Evolutionary conservation across 345 rosid genomes (phyloP).

Genomic region (Nephelium lappaceum): DNA sequence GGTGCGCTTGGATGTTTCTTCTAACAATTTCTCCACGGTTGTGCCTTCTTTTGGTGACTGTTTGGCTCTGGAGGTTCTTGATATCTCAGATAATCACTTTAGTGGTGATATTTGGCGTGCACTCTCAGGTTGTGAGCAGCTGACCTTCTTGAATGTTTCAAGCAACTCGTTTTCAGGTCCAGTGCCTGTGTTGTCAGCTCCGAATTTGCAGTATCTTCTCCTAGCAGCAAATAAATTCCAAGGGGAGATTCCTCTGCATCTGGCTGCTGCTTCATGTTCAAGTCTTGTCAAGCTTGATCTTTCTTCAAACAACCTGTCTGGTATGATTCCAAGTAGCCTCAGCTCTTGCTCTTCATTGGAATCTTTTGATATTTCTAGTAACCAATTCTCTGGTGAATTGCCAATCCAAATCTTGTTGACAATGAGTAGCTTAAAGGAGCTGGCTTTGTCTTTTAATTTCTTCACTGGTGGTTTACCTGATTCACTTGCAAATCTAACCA

Average conservation of each 20-base stretch:
- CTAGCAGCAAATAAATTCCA: slow-evolving; percentile 54
- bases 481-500: slow-evolving; percentile 56
- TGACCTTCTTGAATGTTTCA: slow-evolving; percentile 68
- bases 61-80: slow-evolving; percentile 64
- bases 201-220: slow-evolving; percentile 52
- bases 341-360: slow-evolving; percentile 62
- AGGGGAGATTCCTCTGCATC: slow-evolving; percentile 71
- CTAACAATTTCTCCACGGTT: slow-evolving; percentile 64
- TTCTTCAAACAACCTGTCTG: slow-evolving; percentile 70
- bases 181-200: slow-evolving; percentile 61
- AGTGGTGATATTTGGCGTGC: slow-evolving; percentile 62
- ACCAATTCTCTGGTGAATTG: slow-evolving; percentile 72
- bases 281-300: slow-evolving; percentile 76
- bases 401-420: slow-evolving; percentile 59
- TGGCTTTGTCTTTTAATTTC: slow-evolving; percentile 58
- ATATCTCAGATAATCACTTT: slow-evolving; percentile 72
- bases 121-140: slow-evolving; percentile 54
- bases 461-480: slow-evolving; percentile 67
- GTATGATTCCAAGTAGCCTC: slow-evolving; percentile 64
- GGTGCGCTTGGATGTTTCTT: slow-evolving; percentile 67
- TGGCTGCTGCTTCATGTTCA: slow-evolving; percentile 64
- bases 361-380: slow-evolving; percentile 56
- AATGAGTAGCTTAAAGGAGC: slow-evolving; percentile 60
- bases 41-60: slow-evolving; percentile 70
- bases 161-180: slow-evolving; percentile 63